A percentile compares a stretch with the other conserved stretches of the same genome.
Conservation (phyloP, 257 asterid species). For the Penstemon eatonii region DNA sequence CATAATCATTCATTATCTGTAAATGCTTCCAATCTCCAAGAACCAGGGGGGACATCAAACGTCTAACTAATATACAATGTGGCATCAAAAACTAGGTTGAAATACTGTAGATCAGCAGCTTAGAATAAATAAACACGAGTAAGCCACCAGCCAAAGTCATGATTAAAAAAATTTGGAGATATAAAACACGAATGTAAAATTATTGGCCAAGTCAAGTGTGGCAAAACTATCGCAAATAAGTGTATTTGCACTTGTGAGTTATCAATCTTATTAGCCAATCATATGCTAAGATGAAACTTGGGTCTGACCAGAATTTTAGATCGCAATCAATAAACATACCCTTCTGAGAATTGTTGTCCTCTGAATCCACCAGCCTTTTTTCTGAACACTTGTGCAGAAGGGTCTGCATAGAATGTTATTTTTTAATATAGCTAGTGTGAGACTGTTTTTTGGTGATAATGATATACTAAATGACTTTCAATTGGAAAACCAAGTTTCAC, state of each 20-base stretch:
- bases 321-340: constrained; percentile 43
- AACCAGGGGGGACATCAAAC: background rate
- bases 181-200: background rate
- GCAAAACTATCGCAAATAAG: no score
- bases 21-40: background rate
- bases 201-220: no score
- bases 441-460: no score
- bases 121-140: background rate
- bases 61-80: no score
- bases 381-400: constrained; percentile 52
- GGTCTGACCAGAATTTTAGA: no score
- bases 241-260: no score
- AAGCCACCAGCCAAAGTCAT: constrained; percentile 7
- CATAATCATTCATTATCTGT: background rate
- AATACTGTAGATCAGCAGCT: background rate
- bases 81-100: background rate
- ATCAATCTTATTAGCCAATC: no score
- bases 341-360: constrained; percentile 82
- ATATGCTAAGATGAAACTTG: no score
- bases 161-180: background rate
- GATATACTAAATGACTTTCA: background rate
- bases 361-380: constrained; percentile 77
- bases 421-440: background rate
- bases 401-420: constrained; percentile 38
- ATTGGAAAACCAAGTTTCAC: background rate